Base-by-base conservation (phyloP, 2,329 filamentous ascomycete genomes). In the Ascochyta fabae region DNA sequence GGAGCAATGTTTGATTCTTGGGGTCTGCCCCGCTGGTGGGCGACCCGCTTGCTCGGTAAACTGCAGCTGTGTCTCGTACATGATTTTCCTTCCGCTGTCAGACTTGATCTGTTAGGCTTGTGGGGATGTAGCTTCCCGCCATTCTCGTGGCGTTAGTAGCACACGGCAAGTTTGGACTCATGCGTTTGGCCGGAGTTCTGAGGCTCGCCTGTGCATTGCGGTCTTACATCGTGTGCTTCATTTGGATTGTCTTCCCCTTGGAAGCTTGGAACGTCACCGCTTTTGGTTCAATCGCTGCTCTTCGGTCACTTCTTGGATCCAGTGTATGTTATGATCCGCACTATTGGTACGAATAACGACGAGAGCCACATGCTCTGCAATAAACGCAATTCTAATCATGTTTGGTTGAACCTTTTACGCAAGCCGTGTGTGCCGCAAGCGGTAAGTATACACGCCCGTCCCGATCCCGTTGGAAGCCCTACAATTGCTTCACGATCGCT, bases 11-110 rank as follows among this genome's bases (percentile, higher is more conserved):
- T 62, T 66, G 60, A 53, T 60, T 48, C 58, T 60, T 50, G 48
- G 47, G 45, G 33, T 46, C 55, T 22, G 43, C 61, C 60, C 53
- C 53, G 43, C 47, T 50, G 62, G 60, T 44, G 41, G 50, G 39
- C 35, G 50, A 42, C 56, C 59, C 51, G 49, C 58, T 48, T 47
- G 16, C 23, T 48, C 60, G 61, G 69, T 47, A 64, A 39, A 51
- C 44, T 55, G 60, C 64, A 64, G 59, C 49, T 19, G 19, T 19
- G 19, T 44, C 59, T 65, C 59, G 64, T 66, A 69, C 62, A 65
- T 66, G 60, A 57, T 55, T 62, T 60, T 53, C 43, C 56, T 55
- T 64, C 60, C 53, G 49, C 63, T 67, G 60, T 69, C 61, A 65
- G 59, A 58, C 58, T 47, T 62, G 35, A 59, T 59, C 48, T 63